Evolutionary conservation across 1,284 basidiomycete genomes (phyloP), one percentile per base, ranked within the genome.

Genomic region (Polyporus tsugae): DNA sequence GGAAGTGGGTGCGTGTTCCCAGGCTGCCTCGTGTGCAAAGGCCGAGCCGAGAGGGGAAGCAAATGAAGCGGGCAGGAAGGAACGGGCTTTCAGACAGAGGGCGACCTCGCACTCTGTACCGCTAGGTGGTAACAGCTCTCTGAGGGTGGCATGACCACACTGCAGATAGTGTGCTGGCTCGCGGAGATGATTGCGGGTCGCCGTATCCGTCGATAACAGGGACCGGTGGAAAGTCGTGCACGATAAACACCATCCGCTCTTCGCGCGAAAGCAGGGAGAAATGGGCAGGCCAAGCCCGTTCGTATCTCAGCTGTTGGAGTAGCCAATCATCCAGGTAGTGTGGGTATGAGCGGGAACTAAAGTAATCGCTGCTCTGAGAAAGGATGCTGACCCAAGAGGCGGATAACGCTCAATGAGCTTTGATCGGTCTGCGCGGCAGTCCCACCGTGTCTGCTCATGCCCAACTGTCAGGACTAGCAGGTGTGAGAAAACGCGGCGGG

Each of bases 121-220:
- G 7, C 36, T 9, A 3, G 13, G 13, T 22, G 17, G 58, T 42
- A 41, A 29, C 58, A 36, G 3, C 33, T n/a, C 6, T 13, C 35
- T 9, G 55, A 35, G 3, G 22, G 35, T 41, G 29, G 52, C 29
- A 33, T 53, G 52, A 55, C 46, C 36, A 13, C 7, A 39, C 36
- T 42, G 13, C 38, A 41, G 38, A 60, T 60, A 7, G 58, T 29
- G 36, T 22, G 7, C 36, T 10, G 2, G 22, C 39, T 60, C 39
- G 38, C 22, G 9, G 42, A 64, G 58, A 49, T 52, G 64, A 58
- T 35, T 41, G 57, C 68, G 64, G 65, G 59, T 61, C 33, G 60
- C 64, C 64, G 61, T 65, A 22, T 52, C 46, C 22, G 22, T 52
- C 22, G 46, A 52, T 25, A 52, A 25, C 22, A 19, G 46, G 19